phyloP scores from a whole-genome alignment of 306 rosid species.

The Begonia loranthoides region DNA sequence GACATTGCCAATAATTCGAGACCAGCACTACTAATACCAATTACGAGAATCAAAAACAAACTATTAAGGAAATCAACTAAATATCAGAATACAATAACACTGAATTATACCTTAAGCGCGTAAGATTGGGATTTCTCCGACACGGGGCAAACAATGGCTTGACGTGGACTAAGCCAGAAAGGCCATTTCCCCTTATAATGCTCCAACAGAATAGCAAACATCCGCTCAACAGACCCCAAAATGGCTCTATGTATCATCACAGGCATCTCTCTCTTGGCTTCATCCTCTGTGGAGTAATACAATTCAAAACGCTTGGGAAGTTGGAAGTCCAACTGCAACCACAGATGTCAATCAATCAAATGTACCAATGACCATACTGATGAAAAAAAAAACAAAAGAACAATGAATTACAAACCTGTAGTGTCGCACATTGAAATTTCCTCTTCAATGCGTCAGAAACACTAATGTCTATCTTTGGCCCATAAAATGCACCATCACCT shows the following conservation, averaged over 20 bases:
- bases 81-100: neutral
- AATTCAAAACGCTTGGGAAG: conserved; percentile 80
- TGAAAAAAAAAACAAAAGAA: conserved; percentile 6
- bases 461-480: conserved; percentile 88
- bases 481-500: conserved; percentile 94
- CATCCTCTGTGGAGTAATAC: conserved; percentile 90
- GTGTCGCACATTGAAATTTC: conserved; percentile 90
- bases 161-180: conserved; percentile 98
- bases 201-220: conserved; percentile 90
- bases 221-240: conserved; percentile 85
- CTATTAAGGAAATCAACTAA: neutral
- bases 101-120: conserved; percentile 49
- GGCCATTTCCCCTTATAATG: conserved; percentile 98
- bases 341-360: conserved; percentile 14
- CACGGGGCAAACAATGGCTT: conserved; percentile 86
- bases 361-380: conserved; percentile 3
- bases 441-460: conserved; percentile 85
- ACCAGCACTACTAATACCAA: too few relatives aligned
- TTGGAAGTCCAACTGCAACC: conserved; percentile 87
- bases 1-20: too few relatives aligned
- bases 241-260: conserved; percentile 96
- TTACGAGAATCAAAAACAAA: neutral
- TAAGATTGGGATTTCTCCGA: conserved; percentile 78
- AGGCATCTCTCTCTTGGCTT: conserved; percentile 78
- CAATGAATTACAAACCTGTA: conserved; percentile 41